Base-by-base conservation (phyloP, 2,329 filamentous ascomycete species). In the Colletotrichum godetiae region DNA sequence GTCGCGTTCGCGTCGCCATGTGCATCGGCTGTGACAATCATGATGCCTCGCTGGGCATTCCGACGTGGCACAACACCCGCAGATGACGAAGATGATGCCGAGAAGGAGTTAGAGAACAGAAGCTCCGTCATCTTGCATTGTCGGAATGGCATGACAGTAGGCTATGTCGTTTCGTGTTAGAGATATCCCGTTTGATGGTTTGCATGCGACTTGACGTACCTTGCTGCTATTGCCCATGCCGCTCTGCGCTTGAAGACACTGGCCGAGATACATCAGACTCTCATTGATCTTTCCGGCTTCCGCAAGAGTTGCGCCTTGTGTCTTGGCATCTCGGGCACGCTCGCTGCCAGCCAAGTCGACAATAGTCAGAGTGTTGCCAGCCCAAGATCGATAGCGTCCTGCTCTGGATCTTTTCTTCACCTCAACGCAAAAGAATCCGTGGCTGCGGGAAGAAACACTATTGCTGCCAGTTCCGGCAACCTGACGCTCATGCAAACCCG, bases 281-380 rank as follows among this genome's bases (percentile, higher is more conserved):
- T 98, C 95, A 79, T 99, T 99, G 81, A 99, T 99, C 84, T 98
- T 98, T 66, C 97, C 97, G 46, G 96, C 97, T 84, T 99, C 97
- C 0, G 94, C 96, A 15, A 99, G 89, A 0, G 96, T 98, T 4
- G 95, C 92, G 13, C 97, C 97, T 0, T 95, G 94, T 0, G 97
- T 98, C 87, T 98, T 98, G 31, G 97, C 95, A 75, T 97, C 95
- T 73, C 95, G 90, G 19, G 96, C 96, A 73, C 97, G 92, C 83
- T 99, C 97, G 74, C 97, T 98, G 15, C 95, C 96, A 22, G 96
- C 96, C 64, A 98, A 86, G 81, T 98, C 96, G 58, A 97, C 96
- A 75, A 98, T 92, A 0, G 95, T 98, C 35, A 98, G 86, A 1
- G 92, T 92, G 79, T 92, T 95, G 66, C 93, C 92, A 7, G 88